Conservation (phyloP, 345 rosid species). For the Euphorbia tirucalli region DNA sequence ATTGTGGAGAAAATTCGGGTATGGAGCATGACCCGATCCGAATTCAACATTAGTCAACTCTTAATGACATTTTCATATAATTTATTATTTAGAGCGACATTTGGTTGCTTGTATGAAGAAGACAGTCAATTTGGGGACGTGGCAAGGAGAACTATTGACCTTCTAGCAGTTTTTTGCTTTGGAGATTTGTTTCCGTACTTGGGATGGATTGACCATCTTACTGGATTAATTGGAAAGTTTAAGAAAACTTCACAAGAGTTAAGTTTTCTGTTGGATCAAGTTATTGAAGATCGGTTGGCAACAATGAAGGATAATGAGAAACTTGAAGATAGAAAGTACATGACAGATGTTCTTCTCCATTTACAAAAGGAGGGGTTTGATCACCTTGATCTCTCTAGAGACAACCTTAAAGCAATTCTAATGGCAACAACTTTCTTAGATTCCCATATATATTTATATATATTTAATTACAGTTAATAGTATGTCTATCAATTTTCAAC, state of each 20-base stretch:
- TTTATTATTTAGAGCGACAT: constrained; percentile 1
- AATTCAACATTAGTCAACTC: constrained; percentile 17
- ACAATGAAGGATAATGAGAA: not conserved
- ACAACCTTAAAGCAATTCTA: constrained; percentile 12
- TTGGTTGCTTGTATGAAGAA: constrained; percentile 11
- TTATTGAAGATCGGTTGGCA: constrained; percentile 2
- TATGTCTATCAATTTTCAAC: too few relatives aligned
- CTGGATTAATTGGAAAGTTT: not conserved
- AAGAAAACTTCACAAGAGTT: not conserved
- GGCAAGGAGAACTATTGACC: not conserved
- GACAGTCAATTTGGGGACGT: constrained; percentile 12
- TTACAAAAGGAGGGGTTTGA: constrained; percentile 8
- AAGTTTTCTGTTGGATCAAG: constrained; percentile 7
- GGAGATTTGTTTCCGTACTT: constrained; percentile 7
- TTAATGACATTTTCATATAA: constrained; percentile 4
- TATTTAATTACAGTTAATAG: too few relatives aligned
- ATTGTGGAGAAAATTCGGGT: not conserved
- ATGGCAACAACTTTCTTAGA: too few relatives aligned
- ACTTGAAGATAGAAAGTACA: not conserved
- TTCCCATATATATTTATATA: too few relatives aligned
- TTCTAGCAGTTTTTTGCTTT: not conserved
- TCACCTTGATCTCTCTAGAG: constrained; percentile 5
- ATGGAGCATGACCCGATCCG: not conserved
- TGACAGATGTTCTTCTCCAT: constrained; percentile 10
- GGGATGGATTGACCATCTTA: constrained; percentile 11